Percentiles rank a stretch among this genome's conserved stretches.
Evolutionary conservation across 2,329 filamentous ascomycete species (phyloP).

Genomic region (Calonectria crousiana): DNA sequence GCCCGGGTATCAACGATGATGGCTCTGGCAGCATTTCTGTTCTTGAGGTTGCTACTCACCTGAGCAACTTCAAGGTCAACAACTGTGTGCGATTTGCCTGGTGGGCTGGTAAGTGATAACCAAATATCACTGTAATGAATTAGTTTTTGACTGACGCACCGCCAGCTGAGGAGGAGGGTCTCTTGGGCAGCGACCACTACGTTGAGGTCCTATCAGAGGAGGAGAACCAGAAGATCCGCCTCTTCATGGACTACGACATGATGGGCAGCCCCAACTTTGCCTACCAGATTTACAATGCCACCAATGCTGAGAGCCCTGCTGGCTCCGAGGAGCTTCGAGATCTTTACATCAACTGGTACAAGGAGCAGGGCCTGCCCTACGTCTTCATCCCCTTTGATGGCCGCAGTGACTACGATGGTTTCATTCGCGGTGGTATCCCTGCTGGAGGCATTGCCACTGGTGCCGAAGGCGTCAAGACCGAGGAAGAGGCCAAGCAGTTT

Average conservation of each 20-base stretch:
- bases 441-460: constrained; percentile 83
- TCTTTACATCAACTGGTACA: constrained; percentile 77
- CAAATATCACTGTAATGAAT: neutral
- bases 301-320: constrained; percentile 75
- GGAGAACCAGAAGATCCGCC: constrained; percentile 73
- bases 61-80: constrained; percentile 68
- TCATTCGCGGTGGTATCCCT: constrained; percentile 79
- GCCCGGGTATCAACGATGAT: constrained; percentile 83
- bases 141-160: neutral
- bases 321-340: constrained; percentile 78
- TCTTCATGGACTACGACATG: constrained; percentile 81
- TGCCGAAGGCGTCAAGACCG: constrained; percentile 81
- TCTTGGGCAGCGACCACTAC: constrained; percentile 74
- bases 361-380: constrained; percentile 71
- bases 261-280: constrained; percentile 75
- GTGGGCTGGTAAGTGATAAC: constrained; percentile 61
- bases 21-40: constrained; percentile 75
- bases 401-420: constrained; percentile 83
- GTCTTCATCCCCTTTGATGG: constrained; percentile 82
- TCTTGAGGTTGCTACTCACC: constrained; percentile 72
- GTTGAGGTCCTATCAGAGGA: constrained; percentile 64
- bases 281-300: constrained; percentile 79
- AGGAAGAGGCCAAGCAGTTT: constrained; percentile 73
- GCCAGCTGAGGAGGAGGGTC: constrained; percentile 72
- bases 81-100: constrained; percentile 77